A percentile compares a stretch with the other conserved stretches of the same genome.
Evolutionary conservation across 345 rosid genomes (phyloP).

Genomic region (Hirschfeldia incana): DNA sequence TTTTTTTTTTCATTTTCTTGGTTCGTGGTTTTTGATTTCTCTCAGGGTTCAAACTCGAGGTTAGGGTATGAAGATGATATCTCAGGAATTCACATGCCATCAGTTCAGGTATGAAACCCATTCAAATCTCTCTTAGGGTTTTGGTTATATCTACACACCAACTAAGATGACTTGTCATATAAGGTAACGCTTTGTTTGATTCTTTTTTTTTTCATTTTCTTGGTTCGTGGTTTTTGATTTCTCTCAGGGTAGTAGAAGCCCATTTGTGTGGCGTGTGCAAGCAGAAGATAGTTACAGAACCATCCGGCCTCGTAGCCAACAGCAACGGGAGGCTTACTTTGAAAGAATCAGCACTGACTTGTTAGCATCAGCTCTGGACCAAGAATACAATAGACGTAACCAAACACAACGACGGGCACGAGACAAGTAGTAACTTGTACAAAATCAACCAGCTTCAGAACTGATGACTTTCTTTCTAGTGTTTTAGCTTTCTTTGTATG

Average conservation of each 20-base stretch:
- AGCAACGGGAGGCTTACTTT: slow-evolving; percentile 56
- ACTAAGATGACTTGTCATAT: background rate
- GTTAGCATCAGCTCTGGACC: background rate
- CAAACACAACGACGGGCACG: slow-evolving; percentile 59
- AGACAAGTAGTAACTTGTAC: slow-evolving; percentile 53
- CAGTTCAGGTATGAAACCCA: slow-evolving; percentile 37
- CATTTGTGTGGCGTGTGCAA: slow-evolving; percentile 50
- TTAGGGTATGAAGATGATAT: background rate
- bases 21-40: background rate
- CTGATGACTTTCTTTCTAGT: background rate
- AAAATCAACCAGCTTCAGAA: background rate
- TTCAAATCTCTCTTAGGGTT: background rate
- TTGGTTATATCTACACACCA: background rate
- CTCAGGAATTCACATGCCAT: background rate
- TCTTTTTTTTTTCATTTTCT: background rate
- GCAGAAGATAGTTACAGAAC: slow-evolving; percentile 60
- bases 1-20: background rate
- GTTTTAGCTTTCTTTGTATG: background rate
- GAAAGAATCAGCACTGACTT: slow-evolving; percentile 14
- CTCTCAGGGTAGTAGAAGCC: slow-evolving; percentile 60
- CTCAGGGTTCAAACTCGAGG: background rate
- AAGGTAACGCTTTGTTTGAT: background rate
- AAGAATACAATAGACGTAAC: background rate
- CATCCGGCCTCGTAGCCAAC: slow-evolving; percentile 57
- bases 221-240: background rate